Evolutionary conservation across 768 basidiomycete genomes (phyloP).

Genomic region (Mycena latifolia): DNA sequence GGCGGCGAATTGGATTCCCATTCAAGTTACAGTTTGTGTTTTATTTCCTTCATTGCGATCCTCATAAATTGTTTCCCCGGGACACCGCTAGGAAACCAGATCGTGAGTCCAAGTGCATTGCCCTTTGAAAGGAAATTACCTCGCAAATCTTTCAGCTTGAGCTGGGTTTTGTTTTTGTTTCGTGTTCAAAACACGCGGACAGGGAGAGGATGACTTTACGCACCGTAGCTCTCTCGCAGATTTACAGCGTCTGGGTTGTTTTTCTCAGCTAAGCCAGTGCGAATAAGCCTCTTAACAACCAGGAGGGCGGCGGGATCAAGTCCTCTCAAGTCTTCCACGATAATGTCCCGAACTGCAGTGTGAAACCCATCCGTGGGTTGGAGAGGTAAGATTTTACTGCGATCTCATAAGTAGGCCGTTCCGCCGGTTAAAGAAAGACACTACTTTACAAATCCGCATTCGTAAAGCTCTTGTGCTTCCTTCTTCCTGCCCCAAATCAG

Average conservation of each 20-base stretch:
- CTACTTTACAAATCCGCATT: conserved; percentile 76
- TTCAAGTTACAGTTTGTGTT: conserved; percentile 46
- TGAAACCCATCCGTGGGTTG: conserved; percentile 68
- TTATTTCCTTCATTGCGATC: conserved; percentile 74
- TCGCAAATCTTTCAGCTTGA: conserved; percentile 74
- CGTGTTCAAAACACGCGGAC: neutral
- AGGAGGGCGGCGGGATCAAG: conserved; percentile 69
- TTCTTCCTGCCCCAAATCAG: conserved; percentile 80
- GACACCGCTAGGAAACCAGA: conserved; percentile 51
- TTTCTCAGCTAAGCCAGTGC: conserved; percentile 68
- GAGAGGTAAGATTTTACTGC: conserved; percentile 70
- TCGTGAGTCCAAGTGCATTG: neutral
- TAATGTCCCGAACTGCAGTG: conserved; percentile 56
- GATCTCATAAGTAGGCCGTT: conserved; percentile 15
- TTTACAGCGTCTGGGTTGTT: conserved; percentile 75
- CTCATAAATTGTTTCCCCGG: conserved; percentile 65
- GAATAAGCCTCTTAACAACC: conserved; percentile 65
- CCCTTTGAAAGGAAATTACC: conserved; percentile 31
- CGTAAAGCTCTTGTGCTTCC: conserved; percentile 65
- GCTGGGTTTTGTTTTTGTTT: conserved; percentile 45
- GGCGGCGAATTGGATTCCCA: too few relatives aligned
- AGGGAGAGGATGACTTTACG: conserved; percentile 30
- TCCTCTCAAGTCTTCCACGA: conserved; percentile 69
- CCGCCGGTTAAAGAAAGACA: too few relatives aligned
- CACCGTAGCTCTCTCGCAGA: conserved; percentile 75